Evolutionary conservation across 371 early-diverging fungal genomes (phyloP).

Genomic region (Batkoa obscura): DNA sequence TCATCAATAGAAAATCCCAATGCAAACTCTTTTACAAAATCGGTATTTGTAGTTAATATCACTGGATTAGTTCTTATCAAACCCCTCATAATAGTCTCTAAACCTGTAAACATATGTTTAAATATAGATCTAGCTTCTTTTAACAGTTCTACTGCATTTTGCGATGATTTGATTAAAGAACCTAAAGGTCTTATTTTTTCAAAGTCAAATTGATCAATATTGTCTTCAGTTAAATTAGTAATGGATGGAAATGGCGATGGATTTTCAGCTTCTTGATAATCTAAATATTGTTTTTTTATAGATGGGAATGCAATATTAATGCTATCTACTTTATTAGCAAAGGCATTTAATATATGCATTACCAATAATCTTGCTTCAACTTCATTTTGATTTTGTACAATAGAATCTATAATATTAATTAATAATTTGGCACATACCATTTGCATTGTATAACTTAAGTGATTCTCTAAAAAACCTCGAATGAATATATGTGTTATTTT

Average conservation of each 20-base stretch:
- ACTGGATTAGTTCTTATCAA: constrained; percentile 22
- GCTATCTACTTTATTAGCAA: constrained; percentile 55
- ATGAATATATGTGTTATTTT: constrained; percentile 76
- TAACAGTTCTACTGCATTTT: constrained; percentile 42
- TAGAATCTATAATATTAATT: constrained; percentile 76
- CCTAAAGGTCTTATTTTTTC: constrained; percentile 60
- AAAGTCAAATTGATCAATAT: constrained; percentile 51
- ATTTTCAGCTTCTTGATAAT: constrained; percentile 12
- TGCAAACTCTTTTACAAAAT: background rate
- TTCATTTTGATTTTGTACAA: constrained; percentile 46
- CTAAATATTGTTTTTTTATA: constrained; percentile 27
- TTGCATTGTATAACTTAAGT: constrained; percentile 73
- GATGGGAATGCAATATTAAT: constrained; percentile 36
- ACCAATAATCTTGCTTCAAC: constrained; percentile 47
- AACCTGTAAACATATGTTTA: background rate
- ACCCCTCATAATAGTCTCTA: background rate
- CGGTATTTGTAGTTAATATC: constrained; percentile 38
- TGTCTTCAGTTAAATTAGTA: constrained; percentile 10
- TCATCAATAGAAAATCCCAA: background rate
- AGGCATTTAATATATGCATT: constrained; percentile 67
- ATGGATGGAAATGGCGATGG: background rate
- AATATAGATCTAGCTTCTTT: constrained; percentile 29
- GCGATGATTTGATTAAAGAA: constrained; percentile 36
- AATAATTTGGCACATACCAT: constrained; percentile 90
- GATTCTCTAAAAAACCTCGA: constrained; percentile 71